These are phyloP conservation scores for Circinella umbellata DNA, from an alignment of 371 early-diverging fungal genomes.

Conservation along the genomic window DNA sequence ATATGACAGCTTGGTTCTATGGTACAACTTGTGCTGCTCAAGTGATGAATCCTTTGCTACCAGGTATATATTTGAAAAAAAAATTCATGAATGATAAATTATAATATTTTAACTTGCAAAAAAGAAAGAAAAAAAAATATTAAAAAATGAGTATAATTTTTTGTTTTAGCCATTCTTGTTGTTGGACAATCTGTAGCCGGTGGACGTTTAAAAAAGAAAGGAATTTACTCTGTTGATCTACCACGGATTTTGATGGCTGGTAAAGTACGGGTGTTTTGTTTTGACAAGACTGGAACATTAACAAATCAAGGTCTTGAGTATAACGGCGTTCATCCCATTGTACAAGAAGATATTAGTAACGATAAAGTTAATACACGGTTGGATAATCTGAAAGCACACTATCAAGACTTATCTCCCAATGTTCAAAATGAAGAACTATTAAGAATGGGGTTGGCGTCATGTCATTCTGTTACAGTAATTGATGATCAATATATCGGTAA, in stretches of 20 bases:
- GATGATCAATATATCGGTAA: slow-evolving; percentile 78
- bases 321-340: slow-evolving; percentile 2
- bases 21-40: slow-evolving; percentile 70
- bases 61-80: slow-evolving; percentile 41
- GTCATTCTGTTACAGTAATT: slow-evolving; percentile 78
- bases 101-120: too few species aligned
- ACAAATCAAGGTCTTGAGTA: slow-evolving; percentile 81
- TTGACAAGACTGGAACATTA: slow-evolving; percentile 88
- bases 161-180: background rate
- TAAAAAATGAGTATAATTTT: background rate
- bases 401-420: slow-evolving; percentile 16
- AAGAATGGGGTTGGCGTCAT: slow-evolving; percentile 69
- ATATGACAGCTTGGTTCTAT: slow-evolving; percentile 63
- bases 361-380: slow-evolving; percentile 21
- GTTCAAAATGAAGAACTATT: slow-evolving; percentile 32
- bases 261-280: slow-evolving; percentile 87
- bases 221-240: slow-evolving; percentile 73
- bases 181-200: slow-evolving; percentile 73
- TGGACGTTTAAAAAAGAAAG: slow-evolving; percentile 60
- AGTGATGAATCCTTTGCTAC: slow-evolving; percentile 69
- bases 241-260: slow-evolving; percentile 86
- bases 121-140: too few species aligned
- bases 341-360: background rate
- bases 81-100: background rate
- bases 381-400: background rate